Percentiles rank a stretch among this genome's conserved stretches.
phyloP scores from a whole-genome alignment of 2,329 filamentous ascomycete species.

The Verticillium klebahnii region DNA sequence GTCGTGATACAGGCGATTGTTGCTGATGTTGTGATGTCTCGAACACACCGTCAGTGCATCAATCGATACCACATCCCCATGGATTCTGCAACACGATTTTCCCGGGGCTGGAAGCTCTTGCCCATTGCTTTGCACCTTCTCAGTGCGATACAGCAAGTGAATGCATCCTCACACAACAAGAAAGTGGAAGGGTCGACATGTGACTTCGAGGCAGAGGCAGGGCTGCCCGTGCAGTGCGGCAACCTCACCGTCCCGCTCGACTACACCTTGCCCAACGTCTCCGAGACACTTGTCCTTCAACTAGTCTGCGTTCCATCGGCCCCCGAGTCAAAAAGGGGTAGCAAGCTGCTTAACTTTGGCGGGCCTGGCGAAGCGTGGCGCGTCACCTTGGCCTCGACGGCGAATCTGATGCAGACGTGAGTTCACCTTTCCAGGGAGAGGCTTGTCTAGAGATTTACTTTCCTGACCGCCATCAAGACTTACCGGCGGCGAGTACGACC shows the following conservation, averaged over 20 bases:
- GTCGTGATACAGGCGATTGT: too few species aligned
- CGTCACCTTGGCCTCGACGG: not conserved
- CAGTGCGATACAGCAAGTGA: not conserved
- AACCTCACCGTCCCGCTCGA: not conserved
- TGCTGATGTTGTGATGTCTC: too few species aligned
- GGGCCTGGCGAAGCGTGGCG: constrained; percentile 23
- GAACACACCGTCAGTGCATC: not conserved
- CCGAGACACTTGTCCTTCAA: constrained; percentile 19
- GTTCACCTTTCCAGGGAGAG: not conserved
- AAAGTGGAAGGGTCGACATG: not conserved
- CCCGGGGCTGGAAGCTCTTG: not conserved
- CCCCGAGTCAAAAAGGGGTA: constrained; percentile 25
- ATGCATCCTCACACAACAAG: not conserved
- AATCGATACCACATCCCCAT: not conserved
- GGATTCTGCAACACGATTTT: not conserved
- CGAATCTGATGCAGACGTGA: not conserved
- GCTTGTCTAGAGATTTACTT: too few species aligned
- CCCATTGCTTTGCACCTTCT: not conserved
- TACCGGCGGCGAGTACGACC: constrained; percentile 15
- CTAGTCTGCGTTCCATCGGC: constrained; percentile 25
- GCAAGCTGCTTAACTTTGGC: constrained; percentile 34
- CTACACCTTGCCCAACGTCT: not conserved
- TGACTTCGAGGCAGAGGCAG: not conserved
- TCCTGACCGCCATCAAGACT: constrained; percentile 1
- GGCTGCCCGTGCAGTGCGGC: not conserved